Percentiles rank a stretch among this genome's conserved stretches.
Conservation (phyloP, 2,329 filamentous ascomycete genomes). For the Teratosphaeria zuluensis region DNA sequence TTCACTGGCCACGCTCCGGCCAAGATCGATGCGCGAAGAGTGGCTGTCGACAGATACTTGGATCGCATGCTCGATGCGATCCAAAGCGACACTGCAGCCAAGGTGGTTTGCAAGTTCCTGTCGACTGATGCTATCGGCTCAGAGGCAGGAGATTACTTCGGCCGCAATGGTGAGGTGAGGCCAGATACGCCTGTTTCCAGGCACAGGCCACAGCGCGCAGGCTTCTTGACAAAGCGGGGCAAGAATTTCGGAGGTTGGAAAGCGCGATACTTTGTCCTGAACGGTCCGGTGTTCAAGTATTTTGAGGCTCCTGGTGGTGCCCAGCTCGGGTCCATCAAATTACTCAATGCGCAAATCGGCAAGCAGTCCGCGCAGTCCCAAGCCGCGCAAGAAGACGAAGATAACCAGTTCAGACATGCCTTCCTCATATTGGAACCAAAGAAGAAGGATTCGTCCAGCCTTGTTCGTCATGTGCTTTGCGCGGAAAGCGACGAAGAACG, state of each 20-base stretch:
- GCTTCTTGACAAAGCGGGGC: slow-evolving; percentile 89
- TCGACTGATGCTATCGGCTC: slow-evolving; percentile 56
- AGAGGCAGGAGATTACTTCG: slow-evolving; percentile 40
- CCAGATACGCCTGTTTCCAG: slow-evolving; percentile 42
- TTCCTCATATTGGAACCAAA: slow-evolving; percentile 94
- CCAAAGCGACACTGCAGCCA: slow-evolving; percentile 64
- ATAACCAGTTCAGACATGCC: slow-evolving; percentile 93
- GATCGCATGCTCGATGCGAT: slow-evolving; percentile 75
- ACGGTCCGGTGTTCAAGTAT: slow-evolving; percentile 69
- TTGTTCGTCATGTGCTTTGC: slow-evolving; percentile 88
- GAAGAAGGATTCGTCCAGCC: slow-evolving; percentile 80
- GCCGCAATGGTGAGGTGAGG: slow-evolving; percentile 17
- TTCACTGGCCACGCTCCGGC: slow-evolving; percentile 91
- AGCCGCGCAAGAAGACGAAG: slow-evolving; percentile 56
- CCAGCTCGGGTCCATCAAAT: slow-evolving; percentile 86
- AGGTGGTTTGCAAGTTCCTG: slow-evolving; percentile 80
- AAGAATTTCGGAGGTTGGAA: slow-evolving; percentile 99
- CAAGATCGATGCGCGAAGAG: slow-evolving; percentile 77
- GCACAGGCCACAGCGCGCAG: slow-evolving; percentile 64
- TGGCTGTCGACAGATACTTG: slow-evolving; percentile 74
- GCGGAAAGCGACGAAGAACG: slow-evolving; percentile 89
- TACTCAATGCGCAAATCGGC: slow-evolving; percentile 83
- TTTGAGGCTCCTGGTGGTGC: slow-evolving; percentile 85
- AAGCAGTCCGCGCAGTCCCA: slow-evolving; percentile 67
- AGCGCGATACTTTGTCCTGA: slow-evolving; percentile 62